Evolutionary conservation across 306 rosid genomes (phyloP).

Genomic region (Trifolium subterraneum): DNA sequence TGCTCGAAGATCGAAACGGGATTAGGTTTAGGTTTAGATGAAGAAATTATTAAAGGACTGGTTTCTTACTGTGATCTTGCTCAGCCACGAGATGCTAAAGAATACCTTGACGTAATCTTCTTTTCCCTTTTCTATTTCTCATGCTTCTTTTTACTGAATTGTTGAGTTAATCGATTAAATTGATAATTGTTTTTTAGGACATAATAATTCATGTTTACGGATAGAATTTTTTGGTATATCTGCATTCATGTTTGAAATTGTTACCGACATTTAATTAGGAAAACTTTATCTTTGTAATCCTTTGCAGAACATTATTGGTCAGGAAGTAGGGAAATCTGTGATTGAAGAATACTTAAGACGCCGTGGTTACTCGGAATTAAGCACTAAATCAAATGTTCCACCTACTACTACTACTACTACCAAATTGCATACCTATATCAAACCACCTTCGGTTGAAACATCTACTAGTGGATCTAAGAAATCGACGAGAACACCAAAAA

Average conservation of each 20-base stretch:
- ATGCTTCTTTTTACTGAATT: not conserved
- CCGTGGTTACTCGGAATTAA: constrained; percentile 62
- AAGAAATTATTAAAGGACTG: constrained; percentile 83
- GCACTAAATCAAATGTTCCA: constrained; percentile 48
- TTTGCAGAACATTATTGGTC: constrained; percentile 85
- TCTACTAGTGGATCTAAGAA: constrained; percentile 65
- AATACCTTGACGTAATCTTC: constrained; percentile 79
- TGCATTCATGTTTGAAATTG: constrained; percentile 24
- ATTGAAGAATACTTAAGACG: constrained; percentile 74
- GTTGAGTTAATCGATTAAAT: not conserved
- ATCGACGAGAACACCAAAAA: constrained; percentile 59
- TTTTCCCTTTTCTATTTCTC: not conserved
- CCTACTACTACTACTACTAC: constrained; percentile 35
- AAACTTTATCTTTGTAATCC: constrained; percentile 25
- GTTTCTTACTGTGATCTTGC: constrained; percentile 94
- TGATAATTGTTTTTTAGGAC: not conserved
- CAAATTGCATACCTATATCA: constrained; percentile 77
- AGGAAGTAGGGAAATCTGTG: constrained; percentile 77
- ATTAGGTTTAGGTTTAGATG: constrained; percentile 66
- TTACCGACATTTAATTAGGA: constrained; percentile 5
- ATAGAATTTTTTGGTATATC: not conserved
- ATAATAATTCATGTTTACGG: not conserved
- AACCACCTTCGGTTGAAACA: constrained; percentile 69
- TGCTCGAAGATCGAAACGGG: constrained; percentile 76
- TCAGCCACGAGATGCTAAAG: constrained; percentile 86